A percentile compares a stretch with the other conserved stretches of the same genome.
Conservation (phyloP, 1,139 yeast genomes). For the Sugiyamaella grinbergsii region DNA sequence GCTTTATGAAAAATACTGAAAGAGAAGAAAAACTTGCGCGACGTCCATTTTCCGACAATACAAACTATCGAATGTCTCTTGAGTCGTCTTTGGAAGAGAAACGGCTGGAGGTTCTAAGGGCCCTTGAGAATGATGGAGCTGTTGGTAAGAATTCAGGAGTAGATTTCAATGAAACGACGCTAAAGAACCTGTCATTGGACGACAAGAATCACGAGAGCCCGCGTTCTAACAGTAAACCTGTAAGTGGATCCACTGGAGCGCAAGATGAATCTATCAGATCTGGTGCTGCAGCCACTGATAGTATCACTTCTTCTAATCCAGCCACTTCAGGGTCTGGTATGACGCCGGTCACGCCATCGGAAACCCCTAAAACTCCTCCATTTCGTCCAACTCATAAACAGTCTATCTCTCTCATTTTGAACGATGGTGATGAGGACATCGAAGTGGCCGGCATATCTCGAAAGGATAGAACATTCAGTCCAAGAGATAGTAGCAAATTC, state of each 20-base stretch:
- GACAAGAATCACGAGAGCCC: slow-evolving; percentile 7
- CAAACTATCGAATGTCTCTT: slow-evolving; percentile 45
- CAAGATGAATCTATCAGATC: not conserved
- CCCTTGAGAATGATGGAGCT: slow-evolving; percentile 35
- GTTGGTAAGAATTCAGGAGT: not conserved
- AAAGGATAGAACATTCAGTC: not conserved
- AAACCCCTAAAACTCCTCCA: slow-evolving; percentile 4
- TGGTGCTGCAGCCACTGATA: not conserved
- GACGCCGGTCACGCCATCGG: not conserved
- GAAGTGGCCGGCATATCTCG: slow-evolving; percentile 15
- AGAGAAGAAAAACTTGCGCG: no score
- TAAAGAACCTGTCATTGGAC: slow-evolving; percentile 3
- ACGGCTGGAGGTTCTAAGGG: slow-evolving; percentile 45
- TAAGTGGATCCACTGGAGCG: not conserved
- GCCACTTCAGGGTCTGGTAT: no score
- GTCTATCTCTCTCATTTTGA: slow-evolving; percentile 28
- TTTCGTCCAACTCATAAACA: slow-evolving; percentile 14
- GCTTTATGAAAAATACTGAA: no score
- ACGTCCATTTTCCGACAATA: no score
- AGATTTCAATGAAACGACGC: slow-evolving; percentile 5
- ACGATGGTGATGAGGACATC: slow-evolving; percentile 26
- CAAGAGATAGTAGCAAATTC: slow-evolving; percentile 1
- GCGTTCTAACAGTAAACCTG: not conserved
- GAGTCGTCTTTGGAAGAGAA: slow-evolving; percentile 53
- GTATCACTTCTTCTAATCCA: slow-evolving; percentile 7